Percentiles rank a stretch among this genome's conserved stretches.
phyloP scores from a whole-genome alignment of 2,329 filamentous ascomycete genomes.

The Madurella fahalii region DNA sequence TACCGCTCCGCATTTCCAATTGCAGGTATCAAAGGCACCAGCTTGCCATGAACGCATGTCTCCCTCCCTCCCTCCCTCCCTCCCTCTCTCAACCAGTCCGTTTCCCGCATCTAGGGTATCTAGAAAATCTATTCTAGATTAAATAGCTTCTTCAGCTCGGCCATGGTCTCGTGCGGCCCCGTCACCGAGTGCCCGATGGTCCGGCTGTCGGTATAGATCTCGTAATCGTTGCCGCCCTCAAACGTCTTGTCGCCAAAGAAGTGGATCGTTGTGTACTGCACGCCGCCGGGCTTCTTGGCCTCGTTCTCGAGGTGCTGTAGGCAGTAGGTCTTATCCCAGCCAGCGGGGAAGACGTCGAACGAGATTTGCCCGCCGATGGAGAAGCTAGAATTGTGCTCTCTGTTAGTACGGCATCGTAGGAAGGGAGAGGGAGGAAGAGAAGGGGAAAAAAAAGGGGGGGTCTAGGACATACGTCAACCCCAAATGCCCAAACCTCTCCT shows the following conservation, averaged over 20 bases:
- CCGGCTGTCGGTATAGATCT: conserved; percentile 80
- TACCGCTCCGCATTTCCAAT: too few relatives aligned
- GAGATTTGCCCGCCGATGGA: conserved; percentile 97
- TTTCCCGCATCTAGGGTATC: too few relatives aligned
- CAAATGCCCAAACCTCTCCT: conserved; percentile 75
- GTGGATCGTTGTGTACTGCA: conserved; percentile 83
- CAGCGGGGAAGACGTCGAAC: conserved; percentile 93
- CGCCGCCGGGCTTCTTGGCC: conserved; percentile 62
- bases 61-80: conserved; percentile 2
- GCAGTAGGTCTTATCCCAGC: conserved; percentile 99
- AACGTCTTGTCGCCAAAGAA: conserved; percentile 98
- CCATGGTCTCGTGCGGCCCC: conserved; percentile 76
- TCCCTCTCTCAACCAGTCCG: too few relatives aligned
- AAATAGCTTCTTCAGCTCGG: conserved; percentile 77
- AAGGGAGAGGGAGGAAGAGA: background rate
- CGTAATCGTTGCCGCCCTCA: conserved; percentile 88
- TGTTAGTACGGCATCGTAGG: background rate
- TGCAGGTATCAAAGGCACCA: background rate
- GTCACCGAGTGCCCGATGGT: conserved; percentile 82
- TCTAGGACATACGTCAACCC: conserved; percentile 65
- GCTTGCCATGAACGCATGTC: conserved; percentile 7
- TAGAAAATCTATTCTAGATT: conserved; percentile 43
- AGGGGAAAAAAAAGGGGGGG: background rate
- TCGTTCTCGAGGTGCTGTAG: conserved; percentile 81
- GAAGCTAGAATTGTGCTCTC: conserved; percentile 51